Evolutionary conservation across 73 alveolate species (phyloP), one percentile per base, ranked within the genome.

Genomic region (Urostyla sp.): DNA sequence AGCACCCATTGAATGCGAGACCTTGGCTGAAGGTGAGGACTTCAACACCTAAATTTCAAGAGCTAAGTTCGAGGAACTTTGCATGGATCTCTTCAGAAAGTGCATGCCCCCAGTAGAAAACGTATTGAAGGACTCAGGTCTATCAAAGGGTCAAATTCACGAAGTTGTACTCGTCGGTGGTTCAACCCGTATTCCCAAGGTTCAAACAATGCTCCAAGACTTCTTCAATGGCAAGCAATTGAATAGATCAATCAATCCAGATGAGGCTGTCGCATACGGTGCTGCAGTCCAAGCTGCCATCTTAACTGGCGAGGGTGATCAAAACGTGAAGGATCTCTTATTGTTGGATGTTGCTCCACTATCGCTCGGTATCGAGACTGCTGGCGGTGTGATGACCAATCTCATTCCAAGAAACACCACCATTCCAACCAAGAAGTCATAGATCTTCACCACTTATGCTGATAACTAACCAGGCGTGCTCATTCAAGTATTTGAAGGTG

Each of bases 361-460:
- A 53, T 90, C 99, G 32, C 72, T 95, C 75, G 99, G 99, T 51
- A 80, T 98, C 55, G 98, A 96, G 90, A 95, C 98, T 18, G 99
- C 98, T 48, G 99, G 99, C 5, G 99, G 98, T 51, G 97, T 98
- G 75, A 98, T 98, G 99, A 96, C 99, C 87, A 98, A 90, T 50
- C 91, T 98, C 54, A 87, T 96, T 54, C 95, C 95, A 48, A 85
- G 99, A 58, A 98, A 98, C 86, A 84, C 99, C 24, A 90, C 98
- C 54, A 94, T 95, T 87, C 99, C 99, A 24, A 94, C 98, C 72
- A 95, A 91, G 93, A 84, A 85, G 36, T 83, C 97, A 46, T 89
- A 95, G 85, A 77, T 88, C 50, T 97, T 94, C 97, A 96, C 98
- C 34, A 98, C 99, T 57, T 95, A 96, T 60, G 98, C 98, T 74